Base-by-base conservation (phyloP, 2,329 filamentous ascomycete genomes). In the Scolecobasidium constrictum region DNA sequence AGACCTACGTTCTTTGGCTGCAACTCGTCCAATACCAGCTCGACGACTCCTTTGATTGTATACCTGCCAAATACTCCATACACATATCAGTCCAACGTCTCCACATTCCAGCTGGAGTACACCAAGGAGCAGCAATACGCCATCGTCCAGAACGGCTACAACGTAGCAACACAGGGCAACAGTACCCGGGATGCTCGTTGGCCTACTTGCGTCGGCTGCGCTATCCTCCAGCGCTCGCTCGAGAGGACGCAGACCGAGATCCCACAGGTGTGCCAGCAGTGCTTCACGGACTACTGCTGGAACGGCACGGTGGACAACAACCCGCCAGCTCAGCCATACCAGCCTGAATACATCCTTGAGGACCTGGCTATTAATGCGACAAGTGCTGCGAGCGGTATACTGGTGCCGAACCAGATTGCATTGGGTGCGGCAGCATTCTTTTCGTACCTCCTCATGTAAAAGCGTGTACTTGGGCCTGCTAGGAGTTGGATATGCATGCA, bases 51-150 rank as follows among this genome's bases (percentile, higher is more conserved):
- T 0, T 63, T 94, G 2, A 67, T 94, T 48, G 84, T 94, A 49
- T 98, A 98, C 66, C 61, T 96, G 36, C 86, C 92, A 45, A 93
- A 92, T 57, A 72, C 80, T 17, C 88, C 87, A 1, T 94, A 93
- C 64, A 73, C 80, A 37, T 75, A 74, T 56, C 64, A 71, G 49
- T 83, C 80, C 60, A 96, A 96, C 66, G 72, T 82, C 5, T 83
- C 81, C 2, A 95, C 90, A 38, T 90, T 83, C 59, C 69, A 78
- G 47, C 67, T 78, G 28, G 61, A 63, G 33, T 86, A 88, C 69
- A 69, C 73, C 26, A 63, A 76, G 52, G 61, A 57, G 1, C 63
- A 86, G 63, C 83, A 90, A 48, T 77, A 94, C 57, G 72, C 73
- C 48, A 84, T 94, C 56, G 86, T 98, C 54, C 61, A 75, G 50